Base-by-base conservation (phyloP, 2,329 filamentous ascomycete genomes). In the Ceratocystis papillata region DNA sequence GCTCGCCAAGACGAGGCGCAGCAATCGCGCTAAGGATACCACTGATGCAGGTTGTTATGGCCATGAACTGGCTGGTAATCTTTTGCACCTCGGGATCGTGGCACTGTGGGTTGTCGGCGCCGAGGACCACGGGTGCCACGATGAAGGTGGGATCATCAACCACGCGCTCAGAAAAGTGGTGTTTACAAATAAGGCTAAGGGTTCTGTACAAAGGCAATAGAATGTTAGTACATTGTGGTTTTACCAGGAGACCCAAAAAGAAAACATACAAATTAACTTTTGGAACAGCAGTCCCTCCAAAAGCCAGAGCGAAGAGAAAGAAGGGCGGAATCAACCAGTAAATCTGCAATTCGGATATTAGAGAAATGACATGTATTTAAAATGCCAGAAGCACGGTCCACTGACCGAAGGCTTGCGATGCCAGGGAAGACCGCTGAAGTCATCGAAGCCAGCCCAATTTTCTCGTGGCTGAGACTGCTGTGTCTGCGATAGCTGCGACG, bases 261-360 rank as follows among this genome's bases (percentile, higher is more conserved):
- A 55, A 10, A 65, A 71, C 81, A 74, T 75, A 84, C 76, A 96
- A 77, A 72, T 96, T 96, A 69, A 96, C 80, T 74, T 88, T 94
- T 8, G 93, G 92, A 7, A 96, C 89, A 6, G 94, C 79, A 5
- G 89, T 83, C 66, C 90, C 90, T 41, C 93, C 94, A 74, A 94
- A 93, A 0, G 92, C 91, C 65, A 95, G 78, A 0, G 90, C 90
- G 73, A 90, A 93, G 57, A 96, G 76, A 66, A 88, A 80, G 75
- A 92, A 94, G 0, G 91, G 89, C 0, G 83, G 84, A 6, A 97
- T 75, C 3, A 97, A 80, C 89, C 91, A 97, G 75, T 81, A 89
- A 64, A 95, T 83, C 89, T 89, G 68, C 44, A 62, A 65, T 33
- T 22, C 2, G 67, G 12, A 22, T 60, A 48, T 55, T 65, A 45